Percentiles rank a stretch among this genome's conserved stretches.
phyloP scores from a whole-genome alignment of 495 filamentous ascomycete species.

The Tuber borchii region DNA sequence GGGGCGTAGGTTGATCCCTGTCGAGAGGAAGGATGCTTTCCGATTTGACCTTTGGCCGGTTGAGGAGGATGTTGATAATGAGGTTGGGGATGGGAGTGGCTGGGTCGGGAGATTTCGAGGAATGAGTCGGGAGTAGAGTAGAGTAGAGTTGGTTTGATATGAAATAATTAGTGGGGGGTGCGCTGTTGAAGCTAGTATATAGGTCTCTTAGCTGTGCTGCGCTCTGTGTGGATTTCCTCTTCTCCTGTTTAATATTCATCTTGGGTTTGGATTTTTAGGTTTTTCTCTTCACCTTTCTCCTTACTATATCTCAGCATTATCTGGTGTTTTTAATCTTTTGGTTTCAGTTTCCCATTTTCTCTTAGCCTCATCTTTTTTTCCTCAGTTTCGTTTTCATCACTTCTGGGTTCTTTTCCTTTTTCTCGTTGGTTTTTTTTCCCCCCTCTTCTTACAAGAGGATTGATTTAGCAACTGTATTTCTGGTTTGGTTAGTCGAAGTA shows the following conservation, averaged over 20 bases:
- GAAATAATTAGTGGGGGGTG: neutral
- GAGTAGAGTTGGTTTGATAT: neutral
- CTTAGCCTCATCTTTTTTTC: neutral
- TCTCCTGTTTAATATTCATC: neutral
- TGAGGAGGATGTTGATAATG: conserved; percentile 34
- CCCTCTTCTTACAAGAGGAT: neutral
- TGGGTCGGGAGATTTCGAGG: conserved; percentile 37
- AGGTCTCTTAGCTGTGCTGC: neutral
- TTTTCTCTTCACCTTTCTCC: neutral
- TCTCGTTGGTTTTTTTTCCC: neutral
- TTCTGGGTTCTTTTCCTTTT: neutral
- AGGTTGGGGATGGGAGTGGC: conserved; percentile 27
- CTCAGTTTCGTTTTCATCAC: neutral
- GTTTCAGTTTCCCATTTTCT: neutral
- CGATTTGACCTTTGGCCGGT: conserved; percentile 41
- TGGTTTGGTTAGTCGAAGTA: neutral
- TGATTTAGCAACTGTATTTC: neutral
- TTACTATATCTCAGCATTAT: neutral
- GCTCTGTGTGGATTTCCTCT: neutral
- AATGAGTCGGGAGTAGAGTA: conserved; percentile 30
- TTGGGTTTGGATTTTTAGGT: neutral
- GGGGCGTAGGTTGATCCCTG: conserved; percentile 37
- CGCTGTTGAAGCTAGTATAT: neutral
- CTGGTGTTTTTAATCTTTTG: neutral
- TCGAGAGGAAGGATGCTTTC: conserved; percentile 30